Percentiles rank a stretch among this genome's conserved stretches.
Evolutionary conservation across 495 filamentous ascomycete genomes (phyloP).

Genomic region (Margaritispora aquatica): DNA sequence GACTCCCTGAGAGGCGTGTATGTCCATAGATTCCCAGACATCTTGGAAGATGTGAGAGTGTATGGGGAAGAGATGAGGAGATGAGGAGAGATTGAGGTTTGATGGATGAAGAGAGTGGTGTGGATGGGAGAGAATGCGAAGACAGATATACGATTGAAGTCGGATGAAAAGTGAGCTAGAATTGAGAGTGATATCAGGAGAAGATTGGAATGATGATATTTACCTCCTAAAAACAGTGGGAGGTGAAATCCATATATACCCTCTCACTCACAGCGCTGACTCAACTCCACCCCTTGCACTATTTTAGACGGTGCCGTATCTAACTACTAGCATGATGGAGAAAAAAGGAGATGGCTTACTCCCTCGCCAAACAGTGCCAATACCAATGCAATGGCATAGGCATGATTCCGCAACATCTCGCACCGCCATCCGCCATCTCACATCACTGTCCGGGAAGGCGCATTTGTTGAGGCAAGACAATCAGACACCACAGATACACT

Average conservation of each 20-base stretch:
- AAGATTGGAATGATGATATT: background rate
- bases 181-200: background rate
- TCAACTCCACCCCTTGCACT: too few relatives aligned
- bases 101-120: background rate
- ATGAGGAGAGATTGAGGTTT: background rate
- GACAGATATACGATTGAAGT: too few relatives aligned
- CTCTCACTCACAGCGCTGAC: background rate
- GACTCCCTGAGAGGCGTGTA: slow-evolving; percentile 9
- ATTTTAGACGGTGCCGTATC: too few relatives aligned
- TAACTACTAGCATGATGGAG: too few relatives aligned
- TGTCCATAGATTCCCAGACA: slow-evolving; percentile 5
- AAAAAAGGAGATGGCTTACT: background rate
- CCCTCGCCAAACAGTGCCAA: background rate
- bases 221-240: background rate
- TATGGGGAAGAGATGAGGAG: background rate
- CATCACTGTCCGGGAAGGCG: background rate
- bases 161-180: background rate
- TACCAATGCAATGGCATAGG: background rate
- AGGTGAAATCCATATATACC: background rate
- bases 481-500: too few relatives aligned
- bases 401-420: background rate
- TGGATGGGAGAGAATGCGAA: too few relatives aligned
- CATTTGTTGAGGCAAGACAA: background rate
- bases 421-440: background rate
- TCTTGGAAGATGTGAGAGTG: background rate